Evolutionary conservation across 202 grass and related monocot genomes (phyloP).

Genomic region (Panicum virgatum): DNA sequence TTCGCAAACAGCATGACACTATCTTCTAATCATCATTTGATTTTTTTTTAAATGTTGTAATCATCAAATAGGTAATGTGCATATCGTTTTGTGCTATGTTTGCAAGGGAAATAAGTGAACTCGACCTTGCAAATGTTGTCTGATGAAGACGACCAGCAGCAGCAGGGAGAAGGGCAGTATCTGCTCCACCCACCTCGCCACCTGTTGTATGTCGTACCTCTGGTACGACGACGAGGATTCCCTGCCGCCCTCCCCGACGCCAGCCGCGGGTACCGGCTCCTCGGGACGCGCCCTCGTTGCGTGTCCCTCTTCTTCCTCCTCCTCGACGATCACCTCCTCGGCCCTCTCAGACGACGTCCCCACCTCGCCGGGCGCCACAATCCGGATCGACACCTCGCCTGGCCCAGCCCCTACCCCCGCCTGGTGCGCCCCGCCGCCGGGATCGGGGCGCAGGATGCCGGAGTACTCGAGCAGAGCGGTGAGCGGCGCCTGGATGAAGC

Average conservation of each 20-base stretch:
- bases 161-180: slow-evolving; percentile 98
- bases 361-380: slow-evolving; percentile 65
- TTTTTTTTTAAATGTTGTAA: neutral
- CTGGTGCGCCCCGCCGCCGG: slow-evolving; percentile 43
- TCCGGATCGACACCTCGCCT: slow-evolving; percentile 91
- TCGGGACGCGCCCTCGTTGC: neutral
- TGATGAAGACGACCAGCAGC: slow-evolving; percentile 96
- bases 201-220: slow-evolving; percentile 98
- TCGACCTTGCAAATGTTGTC: slow-evolving; percentile 95
- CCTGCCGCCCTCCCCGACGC: slow-evolving; percentile 31
- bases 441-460: slow-evolving; percentile 71
- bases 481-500: slow-evolving; percentile 90
- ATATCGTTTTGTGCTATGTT: neutral
- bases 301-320: slow-evolving; percentile 33
- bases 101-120: neutral
- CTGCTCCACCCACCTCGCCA: slow-evolving; percentile 97
- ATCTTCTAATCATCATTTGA: neutral
- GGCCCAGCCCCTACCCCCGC: neutral
- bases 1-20: neutral
- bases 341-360: slow-evolving; percentile 35
- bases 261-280: neutral
- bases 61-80: neutral
- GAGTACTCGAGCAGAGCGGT: slow-evolving; percentile 87
- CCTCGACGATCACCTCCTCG: slow-evolving; percentile 35
- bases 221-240: slow-evolving; percentile 67